Evolutionary conservation across 495 filamentous ascomycete genomes (phyloP).

Genomic region (Talaromyces borbonicus): DNA sequence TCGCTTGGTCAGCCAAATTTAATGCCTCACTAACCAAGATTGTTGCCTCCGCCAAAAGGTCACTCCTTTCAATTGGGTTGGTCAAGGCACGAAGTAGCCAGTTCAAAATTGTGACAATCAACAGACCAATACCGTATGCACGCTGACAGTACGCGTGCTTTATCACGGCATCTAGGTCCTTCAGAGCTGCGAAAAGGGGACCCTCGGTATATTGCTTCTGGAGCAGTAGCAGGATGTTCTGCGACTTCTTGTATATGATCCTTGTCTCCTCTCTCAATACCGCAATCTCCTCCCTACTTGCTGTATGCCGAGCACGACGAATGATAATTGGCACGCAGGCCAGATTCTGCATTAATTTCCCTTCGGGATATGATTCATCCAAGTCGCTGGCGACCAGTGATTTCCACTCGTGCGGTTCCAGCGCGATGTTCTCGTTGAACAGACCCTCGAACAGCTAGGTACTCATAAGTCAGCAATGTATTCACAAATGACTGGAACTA

Average conservation of each 20-base stretch:
- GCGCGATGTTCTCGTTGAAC: slow-evolving; percentile 25
- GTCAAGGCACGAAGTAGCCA: slow-evolving; percentile 19
- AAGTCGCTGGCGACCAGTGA: slow-evolving; percentile 22
- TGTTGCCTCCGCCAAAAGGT: slow-evolving; percentile 14
- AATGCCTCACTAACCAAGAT: slow-evolving; percentile 22
- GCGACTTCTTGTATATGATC: slow-evolving; percentile 19
- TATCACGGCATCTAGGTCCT: not conserved
- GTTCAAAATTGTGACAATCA: slow-evolving; percentile 25
- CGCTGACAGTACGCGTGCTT: slow-evolving; percentile 24
- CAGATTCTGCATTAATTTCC: slow-evolving; percentile 21
- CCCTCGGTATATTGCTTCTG: slow-evolving; percentile 5
- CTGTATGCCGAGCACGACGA: slow-evolving; percentile 12
- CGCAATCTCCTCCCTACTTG: slow-evolving; percentile 6
- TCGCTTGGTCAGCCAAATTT: slow-evolving; percentile 15
- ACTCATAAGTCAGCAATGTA: slow-evolving; percentile 1
- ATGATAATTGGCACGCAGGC: slow-evolving; percentile 21
- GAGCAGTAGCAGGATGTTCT: slow-evolving; percentile 12
- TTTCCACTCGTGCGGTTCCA: slow-evolving; percentile 27
- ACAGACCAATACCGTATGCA: slow-evolving; percentile 23
- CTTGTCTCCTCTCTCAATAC: slow-evolving; percentile 15
- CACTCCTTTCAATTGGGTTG: not conserved
- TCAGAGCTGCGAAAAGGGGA: not conserved
- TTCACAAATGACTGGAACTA: not conserved
- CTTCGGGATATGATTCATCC: slow-evolving; percentile 18
- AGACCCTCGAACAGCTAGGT: slow-evolving; percentile 32